These are phyloP conservation scores for Suillus ampliporus DNA, from an alignment of 768 basidiomycete genomes.

Conservation along the genomic window DNA sequence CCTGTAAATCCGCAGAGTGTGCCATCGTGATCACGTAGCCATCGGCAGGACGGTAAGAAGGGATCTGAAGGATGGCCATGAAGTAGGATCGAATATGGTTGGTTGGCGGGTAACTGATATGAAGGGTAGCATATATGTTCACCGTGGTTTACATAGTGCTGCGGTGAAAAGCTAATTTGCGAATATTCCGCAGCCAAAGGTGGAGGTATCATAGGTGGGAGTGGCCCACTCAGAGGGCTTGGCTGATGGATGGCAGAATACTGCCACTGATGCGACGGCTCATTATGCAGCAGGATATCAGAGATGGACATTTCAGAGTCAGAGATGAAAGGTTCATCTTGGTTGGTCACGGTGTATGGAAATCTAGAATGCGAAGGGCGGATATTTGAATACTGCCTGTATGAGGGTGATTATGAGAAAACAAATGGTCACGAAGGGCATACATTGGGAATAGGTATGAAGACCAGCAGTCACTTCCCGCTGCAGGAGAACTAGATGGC, in stretches of 20 bases:
- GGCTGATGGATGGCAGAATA: not conserved
- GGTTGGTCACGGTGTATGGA: too few relatives aligned
- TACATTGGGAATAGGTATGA: not conserved
- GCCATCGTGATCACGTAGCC: not conserved
- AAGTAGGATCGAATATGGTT: not conserved
- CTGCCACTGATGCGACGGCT: not conserved
- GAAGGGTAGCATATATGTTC: not conserved
- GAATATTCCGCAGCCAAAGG: not conserved
- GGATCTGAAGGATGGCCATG: not conserved
- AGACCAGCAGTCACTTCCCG: too few relatives aligned
- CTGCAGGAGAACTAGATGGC: too few relatives aligned
- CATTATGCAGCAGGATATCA: not conserved
- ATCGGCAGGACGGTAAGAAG: not conserved
- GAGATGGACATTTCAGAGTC: too few relatives aligned
- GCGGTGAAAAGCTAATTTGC: not conserved
- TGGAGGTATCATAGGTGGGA: not conserved
- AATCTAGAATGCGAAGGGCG: not conserved
- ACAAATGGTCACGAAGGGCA: not conserved
- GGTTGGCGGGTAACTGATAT: not conserved
- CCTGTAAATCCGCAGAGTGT: not conserved
- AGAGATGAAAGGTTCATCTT: too few relatives aligned
- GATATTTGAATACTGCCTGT: not conserved
- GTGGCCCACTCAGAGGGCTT: not conserved
- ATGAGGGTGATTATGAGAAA: not conserved
- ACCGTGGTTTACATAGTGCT: not conserved